These are phyloP conservation scores for Arthroderma uncinatum DNA, from an alignment of 2,329 filamentous ascomycete species.

Conservation along the genomic window DNA sequence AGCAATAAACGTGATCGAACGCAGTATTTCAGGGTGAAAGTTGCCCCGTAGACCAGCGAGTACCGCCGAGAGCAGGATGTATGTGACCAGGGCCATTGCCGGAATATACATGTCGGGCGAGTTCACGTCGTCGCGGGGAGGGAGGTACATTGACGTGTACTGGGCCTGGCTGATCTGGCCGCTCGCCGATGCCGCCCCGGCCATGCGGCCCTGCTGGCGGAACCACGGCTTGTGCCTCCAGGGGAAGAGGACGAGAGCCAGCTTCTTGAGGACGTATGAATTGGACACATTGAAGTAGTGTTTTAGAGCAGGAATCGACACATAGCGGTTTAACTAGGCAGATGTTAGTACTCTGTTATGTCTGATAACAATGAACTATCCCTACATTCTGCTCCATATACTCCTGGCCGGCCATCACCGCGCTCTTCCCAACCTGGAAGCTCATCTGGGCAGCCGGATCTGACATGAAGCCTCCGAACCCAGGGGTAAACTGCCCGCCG, in stretches of 20 bases:
- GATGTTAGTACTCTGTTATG: neutral
- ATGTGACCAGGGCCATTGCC: constrained; percentile 94
- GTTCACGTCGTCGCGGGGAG: constrained; percentile 90
- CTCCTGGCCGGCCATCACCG: constrained; percentile 82
- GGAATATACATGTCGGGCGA: constrained; percentile 99
- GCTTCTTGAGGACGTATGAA: constrained; percentile 86
- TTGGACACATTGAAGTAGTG: constrained; percentile 99
- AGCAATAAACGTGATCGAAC: constrained; percentile 75
- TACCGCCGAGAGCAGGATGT: constrained; percentile 85
- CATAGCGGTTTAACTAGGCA: constrained; percentile 60
- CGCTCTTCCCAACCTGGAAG: constrained; percentile 84
- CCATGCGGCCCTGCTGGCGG: constrained; percentile 59
- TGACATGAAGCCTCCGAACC: constrained; percentile 87
- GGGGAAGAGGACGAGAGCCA: constrained; percentile 86
- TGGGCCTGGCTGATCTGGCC: constrained; percentile 52
- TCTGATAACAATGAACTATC: neutral
- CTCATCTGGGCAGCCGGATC: constrained; percentile 93
- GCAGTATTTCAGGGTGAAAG: constrained; percentile 88
- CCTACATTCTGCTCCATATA: constrained; percentile 90
- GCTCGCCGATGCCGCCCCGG: constrained; percentile 36
- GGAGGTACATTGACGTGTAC: constrained; percentile 56
- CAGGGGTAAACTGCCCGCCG: constrained; percentile 38
- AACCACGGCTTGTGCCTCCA: constrained; percentile 98
- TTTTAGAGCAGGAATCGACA: constrained; percentile 86
- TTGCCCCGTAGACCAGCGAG: constrained; percentile 79